phyloP scores from a whole-genome alignment of 2,329 filamentous ascomycete species.

The Cladophialophora carrionii region DNA sequence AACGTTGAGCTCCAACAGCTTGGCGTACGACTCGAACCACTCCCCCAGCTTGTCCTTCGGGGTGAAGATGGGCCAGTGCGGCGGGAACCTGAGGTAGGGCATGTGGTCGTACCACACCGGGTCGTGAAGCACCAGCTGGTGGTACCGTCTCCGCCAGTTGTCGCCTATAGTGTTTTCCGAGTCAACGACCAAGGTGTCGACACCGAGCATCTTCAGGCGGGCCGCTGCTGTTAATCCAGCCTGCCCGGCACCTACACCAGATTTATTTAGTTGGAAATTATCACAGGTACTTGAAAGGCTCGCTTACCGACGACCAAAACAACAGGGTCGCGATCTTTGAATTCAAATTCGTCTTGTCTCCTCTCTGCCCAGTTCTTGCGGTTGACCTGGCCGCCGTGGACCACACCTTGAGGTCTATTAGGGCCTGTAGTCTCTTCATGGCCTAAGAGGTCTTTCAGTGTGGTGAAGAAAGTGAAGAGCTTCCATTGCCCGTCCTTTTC shows the following conservation, averaged over 20 bases:
- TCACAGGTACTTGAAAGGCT: background rate
- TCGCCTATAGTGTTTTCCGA: constrained; percentile 62
- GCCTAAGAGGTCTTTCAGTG: constrained; percentile 58
- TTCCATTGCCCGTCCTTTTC: constrained; percentile 58
- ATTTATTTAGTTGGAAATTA: constrained; percentile 8
- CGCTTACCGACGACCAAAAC: constrained; percentile 65
- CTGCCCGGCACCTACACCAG: constrained; percentile 59
- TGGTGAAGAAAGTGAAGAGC: constrained; percentile 66
- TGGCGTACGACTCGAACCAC: constrained; percentile 69
- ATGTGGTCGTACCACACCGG: constrained; percentile 62
- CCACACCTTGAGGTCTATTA: constrained; percentile 59
- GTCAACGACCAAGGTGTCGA: constrained; percentile 63
- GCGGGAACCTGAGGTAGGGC: constrained; percentile 67
- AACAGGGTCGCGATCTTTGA: constrained; percentile 57
- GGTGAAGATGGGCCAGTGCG: constrained; percentile 69
- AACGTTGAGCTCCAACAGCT: constrained; percentile 68
- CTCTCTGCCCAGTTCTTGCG: constrained; percentile 65
- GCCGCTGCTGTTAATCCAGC: constrained; percentile 62
- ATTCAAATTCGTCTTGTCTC: constrained; percentile 54
- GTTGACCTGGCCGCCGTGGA: constrained; percentile 57
- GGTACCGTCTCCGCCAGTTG: constrained; percentile 66
- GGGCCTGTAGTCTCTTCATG: constrained; percentile 56
- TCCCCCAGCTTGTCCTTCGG: constrained; percentile 72
- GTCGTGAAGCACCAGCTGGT: constrained; percentile 69
- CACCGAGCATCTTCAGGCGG: constrained; percentile 62